Percentiles rank a stretch among this genome's conserved stretches.
Evolutionary conservation across 2,329 filamentous ascomycete genomes (phyloP).

Genomic region (Aureobasidium lini): DNA sequence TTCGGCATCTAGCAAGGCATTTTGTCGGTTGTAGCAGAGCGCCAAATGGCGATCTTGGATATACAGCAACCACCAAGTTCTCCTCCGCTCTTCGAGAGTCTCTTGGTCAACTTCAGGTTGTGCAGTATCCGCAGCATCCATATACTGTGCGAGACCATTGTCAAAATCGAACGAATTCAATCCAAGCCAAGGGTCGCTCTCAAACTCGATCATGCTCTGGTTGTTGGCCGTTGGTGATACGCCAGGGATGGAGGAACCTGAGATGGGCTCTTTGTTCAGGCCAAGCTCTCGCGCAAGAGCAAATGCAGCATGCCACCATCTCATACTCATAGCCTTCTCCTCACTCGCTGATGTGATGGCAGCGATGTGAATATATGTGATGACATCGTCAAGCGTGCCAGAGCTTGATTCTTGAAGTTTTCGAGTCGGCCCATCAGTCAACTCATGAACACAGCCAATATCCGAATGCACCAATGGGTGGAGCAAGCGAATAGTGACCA

Average conservation of each 20-base stretch:
- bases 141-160: conserved; percentile 11
- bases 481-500: conserved; percentile 8
- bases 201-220: conserved; percentile 13
- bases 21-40: conserved; percentile 12
- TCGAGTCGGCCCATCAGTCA: conserved; percentile 5
- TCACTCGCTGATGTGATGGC: conserved; percentile 13
- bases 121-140: conserved; percentile 8
- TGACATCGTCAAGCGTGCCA: conserved; percentile 10
- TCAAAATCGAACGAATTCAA: conserved; percentile 13
- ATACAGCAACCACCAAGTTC: conserved; percentile 14
- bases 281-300: conserved; percentile 11
- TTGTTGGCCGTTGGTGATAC: conserved; percentile 13
- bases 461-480: conserved; percentile 10
- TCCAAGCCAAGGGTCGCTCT: conserved; percentile 12
- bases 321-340: conserved; percentile 14
- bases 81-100: conserved; percentile 4
- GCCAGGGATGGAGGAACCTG: conserved; percentile 6
- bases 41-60: conserved; percentile 13
- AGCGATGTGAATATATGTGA: conserved; percentile 13
- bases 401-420: conserved; percentile 7
- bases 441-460: conserved; percentile 9
- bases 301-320: conserved; percentile 14
- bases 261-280: conserved; percentile 12
- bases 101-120: conserved; percentile 8
- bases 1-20: conserved; percentile 11